Evolutionary conservation across 108 stramenopile genomes (phyloP).

Genomic region (Fistulifera solaris): DNA sequence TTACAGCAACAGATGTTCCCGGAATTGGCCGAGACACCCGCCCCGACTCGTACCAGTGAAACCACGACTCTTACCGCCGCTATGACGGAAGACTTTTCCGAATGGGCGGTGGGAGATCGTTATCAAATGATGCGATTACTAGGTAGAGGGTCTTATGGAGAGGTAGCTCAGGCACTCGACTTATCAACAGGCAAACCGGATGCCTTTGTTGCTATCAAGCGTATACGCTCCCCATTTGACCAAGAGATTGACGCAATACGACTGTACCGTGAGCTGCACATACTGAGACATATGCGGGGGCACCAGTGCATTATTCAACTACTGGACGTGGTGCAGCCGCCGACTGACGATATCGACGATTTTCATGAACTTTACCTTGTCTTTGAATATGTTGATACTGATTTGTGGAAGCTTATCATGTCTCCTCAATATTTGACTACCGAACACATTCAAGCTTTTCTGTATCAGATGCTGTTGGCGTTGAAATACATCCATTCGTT

Average conservation of each 20-base stretch:
- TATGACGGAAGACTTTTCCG: constrained; percentile 57
- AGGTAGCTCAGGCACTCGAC: constrained; percentile 94
- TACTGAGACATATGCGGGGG: constrained; percentile 75
- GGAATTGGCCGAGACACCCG: constrained; percentile 32
- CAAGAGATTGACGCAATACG: constrained; percentile 87
- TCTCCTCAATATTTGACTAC: constrained; percentile 95
- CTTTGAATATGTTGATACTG: constrained; percentile 95
- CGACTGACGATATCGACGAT: constrained; percentile 52
- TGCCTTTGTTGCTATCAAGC: constrained; percentile 89
- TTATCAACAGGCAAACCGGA: constrained; percentile 24
- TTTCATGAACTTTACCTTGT: constrained; percentile 87
- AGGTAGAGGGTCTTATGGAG: constrained; percentile 93
- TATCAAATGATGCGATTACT: constrained; percentile 80
- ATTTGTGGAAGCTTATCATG: constrained; percentile 97
- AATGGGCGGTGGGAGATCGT: constrained; percentile 89
- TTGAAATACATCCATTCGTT: constrained; percentile 91
- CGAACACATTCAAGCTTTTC: constrained; percentile 95
- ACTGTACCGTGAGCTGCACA: constrained; percentile 90
- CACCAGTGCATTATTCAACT: constrained; percentile 90
- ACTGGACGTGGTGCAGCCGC: constrained; percentile 83
- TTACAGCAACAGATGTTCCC: constrained; percentile 17
- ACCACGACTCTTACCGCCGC: background rate
- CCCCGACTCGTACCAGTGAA: constrained; percentile 10
- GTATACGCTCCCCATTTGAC: constrained; percentile 89
- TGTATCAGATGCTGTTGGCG: constrained; percentile 95